Percentiles rank a stretch among this genome's conserved stretches.
Evolutionary conservation across 2,329 filamentous ascomycete genomes (phyloP).

Genomic region (Aureobasidium sp.): DNA sequence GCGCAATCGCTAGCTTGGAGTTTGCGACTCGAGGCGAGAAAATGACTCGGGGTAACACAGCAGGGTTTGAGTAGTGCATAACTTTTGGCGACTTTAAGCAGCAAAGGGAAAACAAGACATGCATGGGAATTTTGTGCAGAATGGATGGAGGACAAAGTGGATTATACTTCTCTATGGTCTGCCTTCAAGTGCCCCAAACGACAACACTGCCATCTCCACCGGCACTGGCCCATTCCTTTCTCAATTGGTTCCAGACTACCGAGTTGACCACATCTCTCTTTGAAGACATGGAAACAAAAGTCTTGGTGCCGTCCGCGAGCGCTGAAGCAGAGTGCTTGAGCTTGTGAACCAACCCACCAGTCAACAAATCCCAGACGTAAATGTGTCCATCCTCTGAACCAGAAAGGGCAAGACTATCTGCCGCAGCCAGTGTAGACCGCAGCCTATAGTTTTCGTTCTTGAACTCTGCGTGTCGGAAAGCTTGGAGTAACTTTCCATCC

Average conservation of each 20-base stretch:
- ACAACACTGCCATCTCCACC: constrained; percentile 41
- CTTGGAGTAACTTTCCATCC: constrained; percentile 65
- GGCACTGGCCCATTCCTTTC: constrained; percentile 43
- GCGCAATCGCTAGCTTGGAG: background rate
- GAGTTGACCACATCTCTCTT: constrained; percentile 43
- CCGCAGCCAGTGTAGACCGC: constrained; percentile 65
- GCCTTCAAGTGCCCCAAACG: constrained; percentile 24
- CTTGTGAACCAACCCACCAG: constrained; percentile 59
- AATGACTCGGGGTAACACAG: background rate
- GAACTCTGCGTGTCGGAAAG: constrained; percentile 54
- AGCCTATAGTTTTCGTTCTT: constrained; percentile 67
- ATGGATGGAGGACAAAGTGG: no score
- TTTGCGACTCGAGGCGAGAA: background rate
- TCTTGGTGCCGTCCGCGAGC: constrained; percentile 24
- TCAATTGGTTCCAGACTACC: constrained; percentile 40
- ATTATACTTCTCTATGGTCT: background rate
- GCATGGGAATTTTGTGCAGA: no score
- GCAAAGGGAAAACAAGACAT: no score
- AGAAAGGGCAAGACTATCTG: constrained; percentile 69
- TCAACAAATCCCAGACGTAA: constrained; percentile 79
- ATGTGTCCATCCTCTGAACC: constrained; percentile 73
- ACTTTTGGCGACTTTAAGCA: background rate
- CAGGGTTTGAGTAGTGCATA: no score
- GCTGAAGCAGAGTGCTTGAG: constrained; percentile 40
- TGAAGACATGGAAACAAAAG: constrained; percentile 10